Conservation (phyloP, 1,139 yeast genomes). For the Hanseniaspora gamundiae region DNA sequence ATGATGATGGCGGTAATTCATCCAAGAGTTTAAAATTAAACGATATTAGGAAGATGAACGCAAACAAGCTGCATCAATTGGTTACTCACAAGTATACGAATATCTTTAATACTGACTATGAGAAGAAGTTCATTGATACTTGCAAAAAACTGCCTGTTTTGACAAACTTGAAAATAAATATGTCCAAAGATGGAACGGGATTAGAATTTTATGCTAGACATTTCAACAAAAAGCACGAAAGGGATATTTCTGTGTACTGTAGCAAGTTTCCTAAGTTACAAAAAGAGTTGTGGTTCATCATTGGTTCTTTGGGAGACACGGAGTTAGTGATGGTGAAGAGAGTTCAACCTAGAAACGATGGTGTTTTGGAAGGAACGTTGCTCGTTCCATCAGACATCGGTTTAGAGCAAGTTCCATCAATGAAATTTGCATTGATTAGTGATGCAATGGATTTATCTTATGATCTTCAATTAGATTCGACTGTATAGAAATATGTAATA, state of each 20-base stretch:
- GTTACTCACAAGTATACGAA: constrained; percentile 2
- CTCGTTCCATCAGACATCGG: constrained; percentile 37
- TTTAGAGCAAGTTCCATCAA: constrained; percentile 27
- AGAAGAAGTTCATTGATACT: constrained; percentile 31
- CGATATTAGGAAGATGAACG: constrained; percentile 22
- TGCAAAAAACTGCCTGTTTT: constrained; percentile 38
- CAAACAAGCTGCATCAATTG: constrained; percentile 11
- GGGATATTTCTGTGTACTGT: constrained; percentile 55
- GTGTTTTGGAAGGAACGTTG: constrained; percentile 36
- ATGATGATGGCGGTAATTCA: constrained; percentile 13
- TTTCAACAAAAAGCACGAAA: constrained; percentile 39
- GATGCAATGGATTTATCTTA: constrained; percentile 54
- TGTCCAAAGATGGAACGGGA: constrained; percentile 26
- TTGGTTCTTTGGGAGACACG: constrained; percentile 36
- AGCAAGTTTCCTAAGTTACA: constrained; percentile 85
- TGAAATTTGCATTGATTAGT: constrained; percentile 42
- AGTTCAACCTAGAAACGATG: constrained; percentile 43
- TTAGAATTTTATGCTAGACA: constrained; percentile 41
- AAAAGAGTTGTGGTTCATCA: constrained; percentile 86
- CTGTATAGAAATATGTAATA: background rate
- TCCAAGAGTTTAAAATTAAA: constrained; percentile 18
- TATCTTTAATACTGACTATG: constrained; percentile 7
- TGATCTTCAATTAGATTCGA: constrained; percentile 9
- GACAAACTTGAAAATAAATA: constrained; percentile 14
- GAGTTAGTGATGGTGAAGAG: constrained; percentile 54